Base-by-base conservation (phyloP, 163 green algal genomes). In the Scenedesmus sp. region DNA sequence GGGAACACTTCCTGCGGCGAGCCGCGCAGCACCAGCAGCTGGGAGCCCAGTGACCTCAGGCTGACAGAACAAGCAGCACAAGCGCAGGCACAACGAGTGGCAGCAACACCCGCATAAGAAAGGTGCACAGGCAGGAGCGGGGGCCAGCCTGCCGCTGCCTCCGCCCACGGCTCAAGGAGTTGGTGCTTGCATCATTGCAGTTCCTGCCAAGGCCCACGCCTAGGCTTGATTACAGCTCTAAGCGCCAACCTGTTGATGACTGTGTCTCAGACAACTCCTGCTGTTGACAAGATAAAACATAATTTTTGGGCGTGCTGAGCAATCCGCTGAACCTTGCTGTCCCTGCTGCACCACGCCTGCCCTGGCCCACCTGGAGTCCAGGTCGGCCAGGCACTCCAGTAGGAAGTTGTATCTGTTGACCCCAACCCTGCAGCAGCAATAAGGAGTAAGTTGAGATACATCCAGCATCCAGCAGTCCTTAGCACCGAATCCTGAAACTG, bases 401-500 rank as follows among this genome's bases (percentile, higher is more conserved):
- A 99, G 90, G 87, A 99, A 99, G 68, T 96, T 95, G 46, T 98
- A 96, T 5, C 98, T 93, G 91, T 99, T 99, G 49, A 97, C 94
- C 42, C 97, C 96, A 0, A 99, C 95, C 80, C 94, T 97, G 87
- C 72, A 83, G 42, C 35, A 83, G 72, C 16, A 49, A 30, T 10
- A 46, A 3, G 30, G 16, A 81, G 37, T 16, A 51, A 49, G 68
- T 40, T n/a, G n/a, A 5, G n/a, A 40, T 44, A 42, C 33, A 22
- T 65, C 13, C 16, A 16, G 13, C 16, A 65, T 13, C 53, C 13
- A 65, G 13, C 53, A 65, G n/a, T n/a, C n/a, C n/a, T n/a, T n/a
- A n/a, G n/a, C n/a, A n/a, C n/a, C n/a, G n/a, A n/a, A n/a, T n/a
- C n/a, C n/a, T n/a, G n/a, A n/a, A n/a, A n/a, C n/a, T n/a, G n/a